Evolutionary conservation across 768 basidiomycete genomes (phyloP), one percentile per base, ranked within the genome.

Genomic region (Termitomyces eurrhizus): DNA sequence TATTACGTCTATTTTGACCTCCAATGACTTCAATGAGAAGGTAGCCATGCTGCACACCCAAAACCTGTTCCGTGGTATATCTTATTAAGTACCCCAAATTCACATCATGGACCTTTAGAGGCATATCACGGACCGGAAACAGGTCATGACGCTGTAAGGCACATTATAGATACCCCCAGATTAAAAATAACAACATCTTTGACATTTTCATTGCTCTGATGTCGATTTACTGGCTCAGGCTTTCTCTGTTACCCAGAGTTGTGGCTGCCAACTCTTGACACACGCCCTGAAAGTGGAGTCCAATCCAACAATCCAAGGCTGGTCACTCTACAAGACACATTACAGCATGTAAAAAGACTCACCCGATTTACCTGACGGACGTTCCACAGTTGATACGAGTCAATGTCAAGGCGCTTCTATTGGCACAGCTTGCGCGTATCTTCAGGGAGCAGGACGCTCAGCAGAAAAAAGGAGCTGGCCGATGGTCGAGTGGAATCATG

Each of bases 351-450:
- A 53, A 48, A 41, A 42, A 12, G 21, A 36, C 46, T 26, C 44
- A 36, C 18, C 12, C 55, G 45, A 51, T 62, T 54, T 58, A 45
- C 50, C 35, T 51, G 50, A 51, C n/a, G 21, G 51, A 54, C 35
- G 53, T 49, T n/a, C 42, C 56, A 46, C 60, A 62, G 57, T 59
- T 56, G 32, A 53, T n/a, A 29, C 42, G 37, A 46, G 13, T 29
- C 55, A 13, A 53, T 42, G 24, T 52, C 56, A 46, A 59, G 33
- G 53, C 24, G 6, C 33, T 51, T 51, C 3, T 2, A 13, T 21
- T 5, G 11, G 13, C 35, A 52, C 4, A 2, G 4, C n/a, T 33
- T 35, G 33, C 4, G 2, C 1, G 33, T 35, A 41, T 16, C 39
- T 41, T 18, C 18, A 42, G 11, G 41, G 41, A 42, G 16, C 16